phyloP scores from a whole-genome alignment of 306 rosid species.

The Gillenia trifoliata region DNA sequence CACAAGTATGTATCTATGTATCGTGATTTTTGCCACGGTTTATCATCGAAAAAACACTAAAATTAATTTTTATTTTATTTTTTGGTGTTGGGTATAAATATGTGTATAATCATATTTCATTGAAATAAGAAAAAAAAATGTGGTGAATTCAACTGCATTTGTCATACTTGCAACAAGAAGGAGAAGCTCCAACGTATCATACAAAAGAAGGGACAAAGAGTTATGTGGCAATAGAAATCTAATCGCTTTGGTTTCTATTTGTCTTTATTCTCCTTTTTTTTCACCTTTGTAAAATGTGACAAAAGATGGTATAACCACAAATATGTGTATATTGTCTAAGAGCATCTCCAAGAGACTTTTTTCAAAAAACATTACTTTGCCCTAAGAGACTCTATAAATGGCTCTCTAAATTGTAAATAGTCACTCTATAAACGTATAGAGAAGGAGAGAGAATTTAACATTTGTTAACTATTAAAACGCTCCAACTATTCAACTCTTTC shows the following conservation, averaged over 20 bases:
- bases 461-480: too few relatives aligned
- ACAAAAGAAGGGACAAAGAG: constrained; percentile 6
- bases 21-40: background rate
- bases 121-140: background rate
- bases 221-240: constrained; percentile 1
- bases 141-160: background rate
- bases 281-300: constrained; percentile 3
- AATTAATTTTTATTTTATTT: too few relatives aligned
- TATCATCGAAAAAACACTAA: too few relatives aligned
- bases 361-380: too few relatives aligned
- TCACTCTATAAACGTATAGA: too few relatives aligned
- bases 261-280: background rate
- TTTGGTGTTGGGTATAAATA: background rate
- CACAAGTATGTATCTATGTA: background rate
- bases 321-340: too few relatives aligned
- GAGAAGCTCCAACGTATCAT: background rate
- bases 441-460: too few relatives aligned
- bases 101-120: background rate
- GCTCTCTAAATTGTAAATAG: too few relatives aligned
- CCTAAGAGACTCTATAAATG: too few relatives aligned
- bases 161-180: background rate
- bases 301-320: background rate
- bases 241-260: background rate
- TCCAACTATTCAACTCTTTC: too few relatives aligned
- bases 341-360: too few relatives aligned